Base-by-base conservation (phyloP, 78 protist genomes). In the Salpingoeca rosetta region DNA sequence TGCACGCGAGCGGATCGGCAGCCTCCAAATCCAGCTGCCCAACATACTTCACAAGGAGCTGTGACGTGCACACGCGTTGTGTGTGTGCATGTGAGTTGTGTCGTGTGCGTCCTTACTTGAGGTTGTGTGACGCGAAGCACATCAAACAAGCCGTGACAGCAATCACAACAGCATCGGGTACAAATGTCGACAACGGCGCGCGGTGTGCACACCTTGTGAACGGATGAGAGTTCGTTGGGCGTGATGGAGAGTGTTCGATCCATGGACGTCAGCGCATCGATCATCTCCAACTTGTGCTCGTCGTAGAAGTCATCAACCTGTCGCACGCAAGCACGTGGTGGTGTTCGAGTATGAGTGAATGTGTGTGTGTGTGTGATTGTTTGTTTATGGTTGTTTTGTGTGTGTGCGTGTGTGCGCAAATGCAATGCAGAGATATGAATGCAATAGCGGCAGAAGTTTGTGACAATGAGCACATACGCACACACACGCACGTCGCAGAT, bases 141-240 rank as follows among this genome's bases (percentile, higher is more conserved):
- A 17, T 22, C 65, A 17, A 51, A 7, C 65, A 51, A 7, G 17
- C 7, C 7, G 17, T 17, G 17, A 51, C 7, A 51, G 65, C 7
- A 51, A 7, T 51, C 17, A 22, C 65, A 37, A 1, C 17, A 90
- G 90, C n/a, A 91, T 38, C 35, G 42, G 65, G 65, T 76, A 65
- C 73, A 83, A 7, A 42, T 91, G 89, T 44, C 86, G 85, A 26
- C 57, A 45, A 0, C 88, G 80, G 25, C 85, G 88, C 2, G 81
- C 73, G n/a, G n/a, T n/a, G n/a, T n/a, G n/a, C n/a, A n/a, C n/a
- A n/a, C n/a, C n/a, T n/a, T n/a, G 42, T 92, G 94, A 26, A 89
- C 76, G 83, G 74, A 82, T 76, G 89, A 92, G 81, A 92, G 87
- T 84, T 92, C 94, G 80, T 92, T 92, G 76, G 89, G 86, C 35